Evolutionary conservation across 768 basidiomycete species (phyloP).

Genomic region (Suillus plorans): DNA sequence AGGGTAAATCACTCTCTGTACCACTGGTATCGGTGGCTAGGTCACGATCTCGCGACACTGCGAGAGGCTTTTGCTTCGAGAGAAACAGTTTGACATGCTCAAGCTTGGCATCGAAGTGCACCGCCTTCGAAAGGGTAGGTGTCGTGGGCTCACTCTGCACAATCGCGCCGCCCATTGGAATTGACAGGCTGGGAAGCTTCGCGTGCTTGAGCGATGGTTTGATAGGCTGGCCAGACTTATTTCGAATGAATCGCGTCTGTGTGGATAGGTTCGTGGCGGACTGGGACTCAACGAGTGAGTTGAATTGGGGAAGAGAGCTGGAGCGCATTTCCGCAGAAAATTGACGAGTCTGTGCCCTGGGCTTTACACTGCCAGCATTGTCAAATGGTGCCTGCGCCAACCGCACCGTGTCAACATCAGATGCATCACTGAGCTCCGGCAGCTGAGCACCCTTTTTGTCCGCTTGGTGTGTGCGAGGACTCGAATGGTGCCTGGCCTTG

Average conservation of each 20-base stretch:
- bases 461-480: slow-evolving; percentile 10
- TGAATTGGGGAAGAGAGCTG: neutral
- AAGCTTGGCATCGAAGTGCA: slow-evolving; percentile 90
- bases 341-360: slow-evolving; percentile 17
- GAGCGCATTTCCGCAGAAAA: slow-evolving; percentile 20
- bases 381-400: slow-evolving; percentile 21
- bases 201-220: slow-evolving; percentile 86
- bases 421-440: slow-evolving; percentile 23
- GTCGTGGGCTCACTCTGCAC: slow-evolving; percentile 80
- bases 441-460: slow-evolving; percentile 17
- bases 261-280: slow-evolving; percentile 2
- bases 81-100: slow-evolving; percentile 95
- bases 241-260: slow-evolving; percentile 58
- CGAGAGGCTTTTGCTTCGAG: slow-evolving; percentile 91
- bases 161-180: slow-evolving; percentile 47
- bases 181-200: slow-evolving; percentile 51
- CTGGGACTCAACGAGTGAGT: slow-evolving; percentile 3
- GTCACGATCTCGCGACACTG: slow-evolving; percentile 88
- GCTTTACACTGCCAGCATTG: slow-evolving; percentile 17
- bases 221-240: slow-evolving; percentile 93
- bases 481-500: slow-evolving; percentile 13
- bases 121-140: slow-evolving; percentile 76
- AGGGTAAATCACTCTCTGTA: slow-evolving; percentile 75
- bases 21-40: slow-evolving; percentile 82
- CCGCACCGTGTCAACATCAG: slow-evolving; percentile 28